Conservation (phyloP, 2,329 filamentous ascomycete species). For the Cucurbitaria berberidis region DNA sequence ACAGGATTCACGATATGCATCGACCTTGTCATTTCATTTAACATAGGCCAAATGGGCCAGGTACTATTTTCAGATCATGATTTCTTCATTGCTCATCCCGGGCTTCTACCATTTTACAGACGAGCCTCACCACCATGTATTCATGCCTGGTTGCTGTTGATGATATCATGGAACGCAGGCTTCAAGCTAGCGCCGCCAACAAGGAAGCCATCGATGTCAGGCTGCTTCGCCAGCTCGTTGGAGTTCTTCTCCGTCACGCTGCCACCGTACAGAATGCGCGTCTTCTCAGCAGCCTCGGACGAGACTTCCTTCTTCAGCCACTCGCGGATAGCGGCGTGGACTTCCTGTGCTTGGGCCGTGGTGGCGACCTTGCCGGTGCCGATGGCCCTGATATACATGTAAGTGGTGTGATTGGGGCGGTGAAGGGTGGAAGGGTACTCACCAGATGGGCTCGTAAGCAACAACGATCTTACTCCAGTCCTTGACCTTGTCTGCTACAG, state of each 20-base stretch:
- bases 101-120: slow-evolving; percentile 44
- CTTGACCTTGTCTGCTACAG: slow-evolving; percentile 76
- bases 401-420: slow-evolving; percentile 5
- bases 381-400: slow-evolving; percentile 60
- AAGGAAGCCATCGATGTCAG: slow-evolving; percentile 97
- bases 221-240: slow-evolving; percentile 86
- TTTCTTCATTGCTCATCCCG: background rate
- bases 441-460: slow-evolving; percentile 99
- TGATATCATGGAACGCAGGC: slow-evolving; percentile 82
- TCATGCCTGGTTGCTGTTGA: slow-evolving; percentile 63
- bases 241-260: slow-evolving; percentile 99
- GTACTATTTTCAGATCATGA: slow-evolving; percentile 1
- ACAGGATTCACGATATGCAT: background rate
- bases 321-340: slow-evolving; percentile 78
- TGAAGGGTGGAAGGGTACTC: slow-evolving; percentile 34
- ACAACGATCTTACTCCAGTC: slow-evolving; percentile 96
- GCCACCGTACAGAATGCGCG: slow-evolving; percentile 94
- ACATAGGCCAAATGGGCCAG: slow-evolving; percentile 3
- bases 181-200: slow-evolving; percentile 96
- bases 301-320: slow-evolving; percentile 82
- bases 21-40: background rate
- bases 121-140: slow-evolving; percentile 42
- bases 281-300: slow-evolving; percentile 79
- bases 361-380: slow-evolving; percentile 73
- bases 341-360: slow-evolving; percentile 50